Evolutionary conservation across 2,329 filamentous ascomycete species (phyloP).

Genomic region (Thielaviopsis euricoi): DNA sequence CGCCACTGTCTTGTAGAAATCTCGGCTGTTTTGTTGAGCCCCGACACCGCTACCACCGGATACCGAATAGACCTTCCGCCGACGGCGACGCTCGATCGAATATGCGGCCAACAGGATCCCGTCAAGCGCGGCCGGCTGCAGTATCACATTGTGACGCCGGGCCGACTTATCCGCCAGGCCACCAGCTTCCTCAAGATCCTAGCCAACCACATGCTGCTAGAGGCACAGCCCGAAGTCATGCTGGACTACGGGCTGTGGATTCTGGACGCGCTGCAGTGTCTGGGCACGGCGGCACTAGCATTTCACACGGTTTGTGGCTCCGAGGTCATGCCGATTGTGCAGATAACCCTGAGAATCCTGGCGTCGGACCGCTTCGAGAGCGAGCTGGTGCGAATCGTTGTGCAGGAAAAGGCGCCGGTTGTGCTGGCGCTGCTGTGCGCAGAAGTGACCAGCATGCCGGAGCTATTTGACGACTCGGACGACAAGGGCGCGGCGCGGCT

Average conservation of each 20-base stretch:
- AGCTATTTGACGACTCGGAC: conserved; percentile 18
- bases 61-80: conserved; percentile 23
- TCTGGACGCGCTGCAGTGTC: conserved; percentile 29
- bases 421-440: conserved; percentile 25
- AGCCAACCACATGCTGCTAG: conserved; percentile 22
- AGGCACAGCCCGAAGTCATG: conserved; percentile 18
- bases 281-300: conserved; percentile 24
- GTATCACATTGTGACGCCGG: conserved; percentile 24
- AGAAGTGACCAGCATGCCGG: conserved; percentile 22
- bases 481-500: conserved; percentile 17
- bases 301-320: conserved; percentile 20
- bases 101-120: conserved; percentile 15
- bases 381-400: conserved; percentile 2
- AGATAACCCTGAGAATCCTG: conserved; percentile 21
- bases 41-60: not conserved
- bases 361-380: conserved; percentile 12
- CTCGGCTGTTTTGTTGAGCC: conserved; percentile 8
- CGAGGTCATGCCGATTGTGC: conserved; percentile 22
- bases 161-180: conserved; percentile 31
- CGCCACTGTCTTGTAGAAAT: conserved; percentile 6
- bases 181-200: conserved; percentile 28
- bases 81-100: conserved; percentile 21
- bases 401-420: conserved; percentile 13
- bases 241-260: conserved; percentile 30
- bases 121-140: conserved; percentile 18